Base-by-base conservation (phyloP, 2,329 filamentous ascomycete species). In the Neofusicoccum parvum region DNA sequence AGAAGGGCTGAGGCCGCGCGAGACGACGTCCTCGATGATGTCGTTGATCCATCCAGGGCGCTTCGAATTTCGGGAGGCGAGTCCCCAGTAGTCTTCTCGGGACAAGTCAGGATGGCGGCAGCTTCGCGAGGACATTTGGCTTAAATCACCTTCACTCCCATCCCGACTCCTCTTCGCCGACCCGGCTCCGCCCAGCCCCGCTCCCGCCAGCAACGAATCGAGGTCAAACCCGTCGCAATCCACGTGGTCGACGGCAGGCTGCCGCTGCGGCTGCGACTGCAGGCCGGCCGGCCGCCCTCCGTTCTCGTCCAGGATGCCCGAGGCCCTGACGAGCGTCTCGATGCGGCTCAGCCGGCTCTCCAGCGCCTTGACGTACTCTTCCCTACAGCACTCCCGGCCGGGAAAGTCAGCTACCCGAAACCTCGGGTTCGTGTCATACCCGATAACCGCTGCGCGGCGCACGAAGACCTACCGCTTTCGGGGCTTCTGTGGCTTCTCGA, bases 11-110 rank as follows among this genome's bases (percentile, higher is more conserved):
- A 60, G 56, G 5, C 43, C 41, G 23, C 56, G 56, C 3, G 43
- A 20, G 27, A 60, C 43, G 17, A 60, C 56, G 32, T 45, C 43
- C 32, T 48, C 56, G 15, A 60, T 60, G 27, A 60, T 60, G 12
- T 60, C 56, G 43, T 39, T 60, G 56, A 60, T 39, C 56, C 56
- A 60, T 48, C 27, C n/a, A 10, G 56, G 41, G 6, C 56, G 56
- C 34, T 14, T 48, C n/a, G 56, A 36, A 11, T 36, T 17, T 6
- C 41, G 45, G 23, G 43, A 36, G 2, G 23, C 17, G 9, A 36
- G 43, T n/a, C 17, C 17, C 56, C 56, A 60, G 32, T 36, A 48
- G n/a, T 60, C 56, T 60, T 15, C 14, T 1, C 17, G 12, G 7
- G 15, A 45, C 3, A 45, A 3, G 14, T 43, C n/a, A 59, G 54